Evolutionary conservation across 1,139 yeast species (phyloP), one percentile per base, ranked within the genome.

Genomic region (Zygosaccharomyces sapae): DNA sequence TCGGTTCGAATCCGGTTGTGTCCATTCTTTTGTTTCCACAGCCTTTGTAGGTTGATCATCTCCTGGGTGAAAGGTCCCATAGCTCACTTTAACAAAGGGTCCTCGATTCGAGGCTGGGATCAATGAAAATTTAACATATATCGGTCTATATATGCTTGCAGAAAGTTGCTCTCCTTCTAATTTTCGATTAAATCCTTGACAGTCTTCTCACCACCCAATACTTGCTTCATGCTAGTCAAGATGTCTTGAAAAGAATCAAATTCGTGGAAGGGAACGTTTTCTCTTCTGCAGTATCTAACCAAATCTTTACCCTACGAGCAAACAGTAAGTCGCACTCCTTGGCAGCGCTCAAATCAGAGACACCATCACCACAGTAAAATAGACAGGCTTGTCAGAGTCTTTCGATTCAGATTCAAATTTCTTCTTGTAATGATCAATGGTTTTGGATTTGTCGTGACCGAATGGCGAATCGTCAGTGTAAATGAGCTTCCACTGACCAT

Each of bases 311-410:
- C 55, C 81, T 80, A 71, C 89, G 92, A 46, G 98, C 98, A 68
- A 92, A 92, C 57, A 92, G 72, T 59, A 90, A 73, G 67, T 94
- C 90, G 43, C 98, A 89, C 67, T 92, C 97, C 63, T 85, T 83
- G 29, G 97, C 97, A 22, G 98, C 98, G 52, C 89, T 81, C 56
- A 92, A 74, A 67, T 92, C 99, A 46, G 95, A 83, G 25, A 92
- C 97, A 51, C 99, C 99, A 65, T 92, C 98, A 48, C 98, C 98
- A 63, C 95, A 86, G 73, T 92, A 92, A 90, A 86, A 58, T 89
- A 74, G 39, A 74, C 71, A 8, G 92, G 89, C 24, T 66, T 59
- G 13, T 64, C 67, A 38, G 55, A 56, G 3, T 55, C 61, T 33
- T 62, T 58, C 48, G 70, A 69, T 63, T 61, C 71, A 57, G 73